A percentile compares a stretch with the other conserved stretches of the same genome.
Conservation (phyloP, 2,329 filamentous ascomycete genomes). For the Aspergillus nomiae region DNA sequence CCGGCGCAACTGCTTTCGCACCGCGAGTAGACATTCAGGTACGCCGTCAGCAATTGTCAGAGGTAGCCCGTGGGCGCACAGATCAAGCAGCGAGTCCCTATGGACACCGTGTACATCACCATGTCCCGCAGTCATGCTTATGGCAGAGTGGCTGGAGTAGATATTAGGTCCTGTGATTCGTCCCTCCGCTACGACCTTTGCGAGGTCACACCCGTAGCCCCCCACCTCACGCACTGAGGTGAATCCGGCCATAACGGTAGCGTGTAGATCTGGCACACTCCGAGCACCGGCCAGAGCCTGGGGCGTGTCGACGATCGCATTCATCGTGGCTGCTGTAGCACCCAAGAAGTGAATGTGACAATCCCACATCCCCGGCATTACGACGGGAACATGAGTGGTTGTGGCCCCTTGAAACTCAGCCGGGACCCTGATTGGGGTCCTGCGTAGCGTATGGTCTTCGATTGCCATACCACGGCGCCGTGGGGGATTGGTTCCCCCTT, state of each 20-base stretch:
- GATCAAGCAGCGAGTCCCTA: constrained; percentile 2
- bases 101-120: constrained; percentile 43
- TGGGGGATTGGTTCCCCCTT: constrained; percentile 45
- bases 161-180: constrained; percentile 52
- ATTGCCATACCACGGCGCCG: constrained; percentile 43
- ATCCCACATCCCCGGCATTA: constrained; percentile 59
- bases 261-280: constrained; percentile 43
- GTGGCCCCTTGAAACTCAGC: constrained; percentile 31
- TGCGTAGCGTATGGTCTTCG: constrained; percentile 45
- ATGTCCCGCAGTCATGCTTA: constrained; percentile 55
- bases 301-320: constrained; percentile 18
- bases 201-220: constrained; percentile 50
- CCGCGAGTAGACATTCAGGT: constrained; percentile 47
- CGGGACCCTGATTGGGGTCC: constrained; percentile 35
- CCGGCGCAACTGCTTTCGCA: constrained; percentile 47
- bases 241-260: constrained; percentile 52
- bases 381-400: constrained; percentile 41
- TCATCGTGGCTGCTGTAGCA: constrained; percentile 20
- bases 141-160: constrained; percentile 48
- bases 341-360: constrained; percentile 54
- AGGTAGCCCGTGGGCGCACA: constrained; percentile 18
- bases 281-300: constrained; percentile 44
- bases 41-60: constrained; percentile 49
- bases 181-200: constrained; percentile 47
- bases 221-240: constrained; percentile 55